phyloP scores from a whole-genome alignment of 202 grass and related monocot genomes.

The Digitaria exilis region DNA sequence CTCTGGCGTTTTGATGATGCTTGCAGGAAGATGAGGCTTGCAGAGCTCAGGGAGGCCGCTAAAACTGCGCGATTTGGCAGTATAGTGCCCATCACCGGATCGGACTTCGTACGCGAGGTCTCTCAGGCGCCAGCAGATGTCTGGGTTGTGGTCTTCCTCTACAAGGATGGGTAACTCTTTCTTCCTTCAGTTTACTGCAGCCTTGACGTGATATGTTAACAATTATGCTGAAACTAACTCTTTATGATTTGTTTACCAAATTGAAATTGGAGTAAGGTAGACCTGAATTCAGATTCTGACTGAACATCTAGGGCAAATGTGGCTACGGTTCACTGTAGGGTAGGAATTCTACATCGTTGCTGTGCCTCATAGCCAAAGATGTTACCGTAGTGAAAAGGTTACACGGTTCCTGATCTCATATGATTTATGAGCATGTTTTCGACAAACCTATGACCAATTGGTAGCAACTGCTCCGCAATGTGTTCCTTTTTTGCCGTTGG shows the following conservation, averaged over 20 bases:
- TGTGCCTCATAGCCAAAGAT: background rate
- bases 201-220: background rate
- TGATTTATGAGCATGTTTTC: constrained; percentile 3
- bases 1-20: constrained; percentile 3
- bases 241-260: background rate
- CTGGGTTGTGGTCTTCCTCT: constrained; percentile 98
- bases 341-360: background rate
- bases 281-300: background rate
- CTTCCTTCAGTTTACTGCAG: background rate
- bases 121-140: constrained; percentile 83
- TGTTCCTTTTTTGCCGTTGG: background rate
- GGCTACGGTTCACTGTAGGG: background rate
- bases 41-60: constrained; percentile 76
- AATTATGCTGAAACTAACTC: background rate
- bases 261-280: background rate
- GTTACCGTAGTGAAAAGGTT: background rate
- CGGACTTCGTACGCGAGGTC: constrained; percentile 93
- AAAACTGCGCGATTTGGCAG: constrained; percentile 63
- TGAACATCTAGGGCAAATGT: background rate
- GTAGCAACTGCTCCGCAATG: background rate
- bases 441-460: background rate
- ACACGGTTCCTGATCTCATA: background rate
- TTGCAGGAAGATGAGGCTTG: constrained; percentile 82
- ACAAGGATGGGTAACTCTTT: constrained; percentile 75
- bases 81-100: constrained; percentile 77